phyloP scores from a whole-genome alignment of 306 rosid genomes.

The Pachyrhizus erosus region DNA sequence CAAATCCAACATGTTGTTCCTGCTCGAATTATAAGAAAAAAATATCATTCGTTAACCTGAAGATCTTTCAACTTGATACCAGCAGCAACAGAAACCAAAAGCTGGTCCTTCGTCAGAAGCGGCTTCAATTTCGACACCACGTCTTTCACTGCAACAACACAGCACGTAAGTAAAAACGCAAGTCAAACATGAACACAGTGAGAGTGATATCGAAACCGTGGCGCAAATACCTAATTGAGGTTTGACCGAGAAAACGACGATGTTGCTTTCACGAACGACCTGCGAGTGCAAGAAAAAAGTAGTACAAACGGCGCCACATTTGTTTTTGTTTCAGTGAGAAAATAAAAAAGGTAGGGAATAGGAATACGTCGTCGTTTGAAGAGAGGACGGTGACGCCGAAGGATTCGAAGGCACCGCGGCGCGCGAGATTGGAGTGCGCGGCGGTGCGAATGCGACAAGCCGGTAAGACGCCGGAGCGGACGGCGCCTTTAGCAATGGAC shows the following conservation, averaged over 20 bases:
- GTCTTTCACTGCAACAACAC: constrained; percentile 64
- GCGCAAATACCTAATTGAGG: constrained; percentile 76
- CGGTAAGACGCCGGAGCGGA: constrained; percentile 71
- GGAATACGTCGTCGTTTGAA: constrained; percentile 60
- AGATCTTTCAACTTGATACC: constrained; percentile 92
- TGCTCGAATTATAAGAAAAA: not conserved
- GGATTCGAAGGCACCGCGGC: constrained; percentile 60
- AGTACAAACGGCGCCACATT: not conserved
- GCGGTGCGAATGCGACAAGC: constrained; percentile 80
- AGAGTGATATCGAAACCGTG: not conserved
- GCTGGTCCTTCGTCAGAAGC: constrained; percentile 72
- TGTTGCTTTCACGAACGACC: constrained; percentile 84
- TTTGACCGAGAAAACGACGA: constrained; percentile 86
- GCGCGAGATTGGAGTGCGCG: constrained; percentile 58
- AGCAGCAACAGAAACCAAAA: constrained; percentile 94
- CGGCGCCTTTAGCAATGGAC: constrained; percentile 80
- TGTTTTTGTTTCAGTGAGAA: not conserved
- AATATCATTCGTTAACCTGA: constrained; percentile 56
- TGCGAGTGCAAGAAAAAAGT: constrained; percentile 27
- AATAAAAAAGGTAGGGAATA: not conserved
- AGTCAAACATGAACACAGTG: not conserved
- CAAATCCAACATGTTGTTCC: not conserved
- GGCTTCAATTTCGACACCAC: constrained; percentile 71
- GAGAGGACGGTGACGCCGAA: constrained; percentile 57
- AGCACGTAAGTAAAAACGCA: not conserved